Percentiles rank a stretch among this genome's conserved stretches.
phyloP scores from a whole-genome alignment of 768 basidiomycete genomes.

The Sarcodon aspratus region DNA sequence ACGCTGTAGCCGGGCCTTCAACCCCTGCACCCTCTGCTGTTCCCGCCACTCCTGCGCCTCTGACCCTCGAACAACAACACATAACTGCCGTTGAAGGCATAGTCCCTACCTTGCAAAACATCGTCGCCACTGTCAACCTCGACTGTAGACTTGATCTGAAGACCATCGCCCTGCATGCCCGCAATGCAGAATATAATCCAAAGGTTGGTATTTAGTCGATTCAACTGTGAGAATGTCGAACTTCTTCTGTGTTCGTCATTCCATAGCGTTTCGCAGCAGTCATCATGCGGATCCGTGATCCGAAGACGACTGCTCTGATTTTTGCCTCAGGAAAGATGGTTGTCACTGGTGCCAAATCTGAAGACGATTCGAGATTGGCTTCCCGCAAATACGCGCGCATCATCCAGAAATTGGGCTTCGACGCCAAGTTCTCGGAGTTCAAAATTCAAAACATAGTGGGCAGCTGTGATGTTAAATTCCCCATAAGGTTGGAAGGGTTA shows the following conservation, averaged over 20 bases:
- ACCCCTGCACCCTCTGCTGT: slow-evolving; percentile 36
- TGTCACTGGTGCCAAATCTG: slow-evolving; percentile 97
- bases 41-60: slow-evolving; percentile 57
- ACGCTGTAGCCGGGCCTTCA: slow-evolving; percentile 46
- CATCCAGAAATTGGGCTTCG: slow-evolving; percentile 98
- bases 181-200: slow-evolving; percentile 99
- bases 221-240: slow-evolving; percentile 42
- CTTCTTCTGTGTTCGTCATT: slow-evolving; percentile 40
- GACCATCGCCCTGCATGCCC: slow-evolving; percentile 94
- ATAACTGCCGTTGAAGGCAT: slow-evolving; percentile 97
- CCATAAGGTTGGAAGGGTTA: slow-evolving; percentile 93
- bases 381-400: slow-evolving; percentile 99
- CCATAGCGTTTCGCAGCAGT: slow-evolving; percentile 98
- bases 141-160: slow-evolving; percentile 95
- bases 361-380: slow-evolving; percentile 93
- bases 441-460: slow-evolving; percentile 99
- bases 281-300: slow-evolving; percentile 99
- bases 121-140: slow-evolving; percentile 97
- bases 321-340: slow-evolving; percentile 99
- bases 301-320: slow-evolving; percentile 98
- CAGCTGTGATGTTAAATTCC: slow-evolving; percentile 97
- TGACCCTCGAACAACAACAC: slow-evolving; percentile 86
- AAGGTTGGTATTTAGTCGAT: slow-evolving; percentile 71
- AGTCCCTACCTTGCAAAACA: slow-evolving; percentile 98
- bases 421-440: slow-evolving; percentile 98